phyloP scores from a whole-genome alignment of 2,329 filamentous ascomycete species.

The Aspergillus cejpii region DNA sequence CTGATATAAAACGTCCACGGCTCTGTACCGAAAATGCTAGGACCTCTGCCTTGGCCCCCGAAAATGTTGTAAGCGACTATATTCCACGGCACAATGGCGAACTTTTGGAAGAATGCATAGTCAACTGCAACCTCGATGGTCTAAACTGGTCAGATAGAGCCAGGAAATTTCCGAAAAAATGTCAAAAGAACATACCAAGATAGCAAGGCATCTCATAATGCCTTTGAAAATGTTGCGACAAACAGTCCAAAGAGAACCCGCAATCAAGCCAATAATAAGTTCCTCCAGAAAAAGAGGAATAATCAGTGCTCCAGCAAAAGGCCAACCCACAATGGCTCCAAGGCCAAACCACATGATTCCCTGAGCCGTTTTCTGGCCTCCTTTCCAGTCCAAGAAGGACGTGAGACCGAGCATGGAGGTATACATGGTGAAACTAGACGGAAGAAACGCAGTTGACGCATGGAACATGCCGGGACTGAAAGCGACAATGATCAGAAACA shows the following conservation, averaged over 20 bases:
- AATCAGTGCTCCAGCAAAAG: slow-evolving; percentile 78
- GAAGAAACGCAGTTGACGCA: slow-evolving; percentile 76
- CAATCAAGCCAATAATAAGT: slow-evolving; percentile 48
- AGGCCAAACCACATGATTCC: slow-evolving; percentile 89
- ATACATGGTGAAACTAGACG: slow-evolving; percentile 97
- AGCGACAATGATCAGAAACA: slow-evolving; percentile 71
- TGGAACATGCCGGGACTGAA: slow-evolving; percentile 91
- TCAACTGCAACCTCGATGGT: slow-evolving; percentile 65
- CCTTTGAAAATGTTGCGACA: slow-evolving; percentile 61
- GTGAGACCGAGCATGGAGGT: slow-evolving; percentile 77
- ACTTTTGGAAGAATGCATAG: slow-evolving; percentile 74
- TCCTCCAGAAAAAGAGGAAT: slow-evolving; percentile 78
- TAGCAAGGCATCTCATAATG: slow-evolving; percentile 55
- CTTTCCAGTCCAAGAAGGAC: slow-evolving; percentile 84
- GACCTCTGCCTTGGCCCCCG: slow-evolving; percentile 66
- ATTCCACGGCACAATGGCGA: slow-evolving; percentile 75
- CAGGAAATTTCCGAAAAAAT: neutral
- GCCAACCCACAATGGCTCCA: slow-evolving; percentile 85
- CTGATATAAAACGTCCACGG: slow-evolving; percentile 95
- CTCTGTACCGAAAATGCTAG: slow-evolving; percentile 90
- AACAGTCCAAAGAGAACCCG: slow-evolving; percentile 55
- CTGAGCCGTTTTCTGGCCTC: slow-evolving; percentile 68
- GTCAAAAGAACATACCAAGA: slow-evolving; percentile 54
- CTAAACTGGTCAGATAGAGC: slow-evolving; percentile 42
- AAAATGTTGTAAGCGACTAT: slow-evolving; percentile 97